Base-by-base conservation (phyloP, 192 early-diverging fungal genomes). In the Jimgerdemannia lactiflua region DNA sequence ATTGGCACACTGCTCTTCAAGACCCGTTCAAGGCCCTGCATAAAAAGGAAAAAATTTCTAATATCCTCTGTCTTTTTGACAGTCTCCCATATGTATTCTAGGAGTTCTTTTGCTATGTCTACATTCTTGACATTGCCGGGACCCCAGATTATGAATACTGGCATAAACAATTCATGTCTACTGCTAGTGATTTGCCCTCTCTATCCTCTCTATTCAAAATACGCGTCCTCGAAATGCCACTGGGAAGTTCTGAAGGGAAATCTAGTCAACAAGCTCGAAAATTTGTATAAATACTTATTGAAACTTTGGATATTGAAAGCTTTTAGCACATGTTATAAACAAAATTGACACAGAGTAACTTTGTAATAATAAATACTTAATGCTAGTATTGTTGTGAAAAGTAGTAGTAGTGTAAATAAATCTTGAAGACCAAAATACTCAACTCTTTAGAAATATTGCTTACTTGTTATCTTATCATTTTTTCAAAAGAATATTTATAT, bases 81-180 rank as follows among this genome's bases (percentile, higher is more conserved):
- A 0, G 42, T 69, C 68, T 69, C 4, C 68, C 68, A 6, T 3
- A 4, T 0, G 68, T 69, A 7, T 69, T 69, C 17, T 4, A 4
- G 17, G 68, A 69, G 39, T 69, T 69, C 68, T 69, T 14, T 69
- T 7, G 42, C 4, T 69, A 18, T 6, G 68, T 59, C 49, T 69
- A 69, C 68, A 43, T 4, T 69, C 68, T 69, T 6, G 68, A 69
- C 4, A 69, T 69, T 43, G 42, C 68, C 17, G 68, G 3, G 4
- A 69, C 68, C 17, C 68, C 68, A 4, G 68, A 69, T 43, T 69
- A 69, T 43, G 68, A 69, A 69, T 69, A 4, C 42, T 69, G 68
- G 68, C n/a, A 69, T 4, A 43, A 18, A 42, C 17, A 42, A 69
- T 69, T 69, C 2, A 59, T 2, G 14, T 59, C 49, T 59, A 59